Conservation (phyloP, 345 rosid genomes). For the Noccaea bulbosa region DNA sequence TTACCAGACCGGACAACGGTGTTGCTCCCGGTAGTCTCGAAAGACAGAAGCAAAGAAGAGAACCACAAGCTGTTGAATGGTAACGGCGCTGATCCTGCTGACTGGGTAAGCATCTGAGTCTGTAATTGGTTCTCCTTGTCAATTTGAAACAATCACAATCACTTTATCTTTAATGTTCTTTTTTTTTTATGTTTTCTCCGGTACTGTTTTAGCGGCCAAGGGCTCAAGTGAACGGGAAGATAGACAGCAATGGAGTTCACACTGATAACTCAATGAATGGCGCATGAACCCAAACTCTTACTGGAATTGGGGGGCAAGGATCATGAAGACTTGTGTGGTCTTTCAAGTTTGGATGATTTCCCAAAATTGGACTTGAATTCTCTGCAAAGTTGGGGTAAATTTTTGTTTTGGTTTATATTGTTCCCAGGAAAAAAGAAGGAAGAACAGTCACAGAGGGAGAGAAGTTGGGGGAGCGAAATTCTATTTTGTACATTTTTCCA, state of each 20-base stretch:
- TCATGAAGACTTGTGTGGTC: conserved; percentile 28
- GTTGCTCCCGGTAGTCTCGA: conserved; percentile 73
- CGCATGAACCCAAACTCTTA: conserved; percentile 47
- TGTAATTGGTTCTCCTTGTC: background rate
- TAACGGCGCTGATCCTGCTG: conserved; percentile 78
- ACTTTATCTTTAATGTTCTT: background rate
- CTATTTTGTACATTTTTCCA: conserved; percentile 36
- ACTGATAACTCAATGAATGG: conserved; percentile 72
- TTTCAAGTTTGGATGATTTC: background rate
- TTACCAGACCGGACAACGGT: conserved; percentile 72
- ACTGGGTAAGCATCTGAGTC: conserved; percentile 59
- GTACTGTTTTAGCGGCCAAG: conserved; percentile 61
- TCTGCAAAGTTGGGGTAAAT: conserved; percentile 26
- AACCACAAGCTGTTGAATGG: conserved; percentile 95
- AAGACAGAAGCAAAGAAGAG: conserved; percentile 84
- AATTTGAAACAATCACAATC: conserved; percentile 1
- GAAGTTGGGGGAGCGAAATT: background rate
- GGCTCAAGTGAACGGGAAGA: conserved; percentile 85
- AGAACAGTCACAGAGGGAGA: conserved; percentile 13
- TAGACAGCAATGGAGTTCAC: conserved; percentile 63
- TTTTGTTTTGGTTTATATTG: conserved; percentile 36
- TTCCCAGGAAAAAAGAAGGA: conserved; percentile 8
- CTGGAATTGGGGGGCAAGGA: background rate
- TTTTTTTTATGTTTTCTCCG: background rate
- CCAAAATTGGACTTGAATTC: conserved; percentile 17